A percentile compares a stretch with the other conserved stretches of the same genome.
These are phyloP conservation scores for Penicillium roqueforti DNA, from an alignment of 495 filamentous ascomycete species.

Conservation along the genomic window DNA sequence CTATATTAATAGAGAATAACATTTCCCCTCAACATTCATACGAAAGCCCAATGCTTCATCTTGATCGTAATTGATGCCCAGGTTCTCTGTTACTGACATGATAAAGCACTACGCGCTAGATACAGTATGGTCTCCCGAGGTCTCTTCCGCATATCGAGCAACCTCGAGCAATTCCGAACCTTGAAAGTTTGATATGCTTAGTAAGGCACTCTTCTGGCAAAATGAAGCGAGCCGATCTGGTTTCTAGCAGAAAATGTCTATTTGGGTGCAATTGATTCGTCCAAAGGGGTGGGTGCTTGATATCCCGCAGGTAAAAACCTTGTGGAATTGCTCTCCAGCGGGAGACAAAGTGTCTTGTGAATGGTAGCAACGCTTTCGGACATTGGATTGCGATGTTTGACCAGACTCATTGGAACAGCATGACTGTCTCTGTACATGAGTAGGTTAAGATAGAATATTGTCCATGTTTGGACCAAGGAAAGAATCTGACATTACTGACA, in stretches of 20 bases:
- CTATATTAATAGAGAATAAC: not conserved
- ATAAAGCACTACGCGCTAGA: not conserved
- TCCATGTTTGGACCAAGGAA: not conserved
- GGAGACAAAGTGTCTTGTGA: not conserved
- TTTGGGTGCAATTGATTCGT: not conserved
- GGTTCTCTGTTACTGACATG: not conserved
- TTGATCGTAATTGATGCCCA: not conserved
- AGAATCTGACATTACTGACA: not conserved
- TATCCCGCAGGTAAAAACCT: not conserved
- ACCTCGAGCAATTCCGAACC: too few species aligned
- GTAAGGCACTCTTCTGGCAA: too few species aligned
- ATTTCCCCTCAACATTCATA: not conserved
- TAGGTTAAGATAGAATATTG: too few species aligned
- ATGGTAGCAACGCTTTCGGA: too few species aligned
- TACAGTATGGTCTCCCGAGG: not conserved
- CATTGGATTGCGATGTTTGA: not conserved
- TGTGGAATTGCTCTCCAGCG: not conserved
- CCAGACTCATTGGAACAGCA: not conserved
- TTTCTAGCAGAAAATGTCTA: too few species aligned
- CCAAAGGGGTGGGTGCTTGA: not conserved
- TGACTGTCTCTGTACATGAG: not conserved
- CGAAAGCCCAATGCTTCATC: not conserved
- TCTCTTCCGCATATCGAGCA: slow-evolving; percentile 1
- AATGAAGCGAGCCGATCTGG: too few species aligned
- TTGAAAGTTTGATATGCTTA: too few species aligned